Percentiles rank a stretch among this genome's conserved stretches.
phyloP scores from a whole-genome alignment of 2,329 filamentous ascomycete species.

The Trichoderma koningiopsis region DNA sequence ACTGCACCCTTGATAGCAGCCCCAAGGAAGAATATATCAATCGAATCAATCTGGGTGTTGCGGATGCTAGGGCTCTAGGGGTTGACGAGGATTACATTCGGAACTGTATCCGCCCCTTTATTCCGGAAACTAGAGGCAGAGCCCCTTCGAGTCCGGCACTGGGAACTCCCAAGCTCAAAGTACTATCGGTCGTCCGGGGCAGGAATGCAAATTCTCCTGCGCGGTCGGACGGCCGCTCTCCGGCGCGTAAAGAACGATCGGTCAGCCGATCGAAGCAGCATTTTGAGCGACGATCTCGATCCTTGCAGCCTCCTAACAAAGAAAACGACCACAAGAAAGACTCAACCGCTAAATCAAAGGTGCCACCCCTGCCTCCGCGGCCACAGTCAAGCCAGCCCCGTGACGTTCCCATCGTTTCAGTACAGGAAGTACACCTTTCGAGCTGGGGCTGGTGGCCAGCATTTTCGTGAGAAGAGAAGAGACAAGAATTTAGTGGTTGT shows the following conservation, averaged over 20 bases:
- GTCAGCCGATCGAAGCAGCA: constrained; percentile 27
- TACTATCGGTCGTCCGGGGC: constrained; percentile 4
- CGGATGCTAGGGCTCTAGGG: constrained; percentile 42
- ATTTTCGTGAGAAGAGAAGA: background rate
- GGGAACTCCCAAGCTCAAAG: constrained; percentile 12
- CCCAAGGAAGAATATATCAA: constrained; percentile 46
- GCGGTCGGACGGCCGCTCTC: constrained; percentile 33
- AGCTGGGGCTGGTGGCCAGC: constrained; percentile 26
- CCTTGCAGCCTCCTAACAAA: constrained; percentile 14
- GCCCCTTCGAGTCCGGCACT: background rate
- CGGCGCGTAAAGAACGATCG: constrained; percentile 30
- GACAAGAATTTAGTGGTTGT: background rate
- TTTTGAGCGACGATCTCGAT: constrained; percentile 11
- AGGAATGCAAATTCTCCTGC: constrained; percentile 26
- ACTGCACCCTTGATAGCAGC: constrained; percentile 38
- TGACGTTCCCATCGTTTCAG: constrained; percentile 37
- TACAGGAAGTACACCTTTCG: constrained; percentile 32
- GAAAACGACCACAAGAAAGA: constrained; percentile 23
- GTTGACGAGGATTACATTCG: constrained; percentile 41
- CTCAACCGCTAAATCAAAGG: constrained; percentile 17
- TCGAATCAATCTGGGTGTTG: constrained; percentile 44
- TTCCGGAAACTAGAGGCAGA: constrained; percentile 33
- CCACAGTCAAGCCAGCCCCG: constrained; percentile 30
- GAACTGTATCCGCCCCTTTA: constrained; percentile 42
- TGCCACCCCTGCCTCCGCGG: constrained; percentile 33